Percentiles rank a stretch among this genome's conserved stretches.
These are phyloP conservation scores for Botrytis sinoallii DNA, from an alignment of 2,329 filamentous ascomycete genomes.

Conservation along the genomic window DNA sequence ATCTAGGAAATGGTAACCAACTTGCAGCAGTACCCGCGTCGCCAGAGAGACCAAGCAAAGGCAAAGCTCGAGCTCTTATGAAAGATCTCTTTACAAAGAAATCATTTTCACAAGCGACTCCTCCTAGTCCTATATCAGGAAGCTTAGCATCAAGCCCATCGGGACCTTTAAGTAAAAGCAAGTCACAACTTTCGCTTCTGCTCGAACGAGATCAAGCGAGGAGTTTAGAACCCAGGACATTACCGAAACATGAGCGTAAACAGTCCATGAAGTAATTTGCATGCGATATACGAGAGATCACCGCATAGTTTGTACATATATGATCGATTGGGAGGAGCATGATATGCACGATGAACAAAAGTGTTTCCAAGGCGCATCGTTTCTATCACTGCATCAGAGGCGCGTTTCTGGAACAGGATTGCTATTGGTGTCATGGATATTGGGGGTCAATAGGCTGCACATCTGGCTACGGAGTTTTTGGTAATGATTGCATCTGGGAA, in stretches of 20 bases:
- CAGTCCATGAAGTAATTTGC: slow-evolving; percentile 11
- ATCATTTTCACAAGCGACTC: slow-evolving; percentile 22
- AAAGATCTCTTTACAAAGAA: slow-evolving; percentile 34
- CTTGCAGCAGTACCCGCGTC: not conserved
- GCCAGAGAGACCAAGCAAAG: slow-evolving; percentile 11
- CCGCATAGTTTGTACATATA: slow-evolving; percentile 17
- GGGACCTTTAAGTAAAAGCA: slow-evolving; percentile 53
- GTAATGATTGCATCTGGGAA: slow-evolving; percentile 16
- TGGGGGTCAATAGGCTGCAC: slow-evolving; percentile 9
- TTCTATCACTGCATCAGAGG: slow-evolving; percentile 15
- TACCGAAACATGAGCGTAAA: slow-evolving; percentile 10
- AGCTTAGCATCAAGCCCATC: slow-evolving; percentile 23
- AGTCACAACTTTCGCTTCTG: slow-evolving; percentile 57
- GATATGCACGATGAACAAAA: slow-evolving; percentile 17
- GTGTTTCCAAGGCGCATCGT: slow-evolving; percentile 10
- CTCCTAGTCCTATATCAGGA: slow-evolving; percentile 15
- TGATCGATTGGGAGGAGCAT: not conserved
- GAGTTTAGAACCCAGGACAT: slow-evolving; percentile 31
- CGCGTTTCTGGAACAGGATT: slow-evolving; percentile 7
- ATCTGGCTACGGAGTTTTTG: slow-evolving; percentile 16
- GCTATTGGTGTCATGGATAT: slow-evolving; percentile 14
- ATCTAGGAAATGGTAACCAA: slow-evolving; percentile 20
- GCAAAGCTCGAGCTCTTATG: slow-evolving; percentile 29
- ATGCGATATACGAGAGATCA: not conserved
- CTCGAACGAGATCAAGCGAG: slow-evolving; percentile 52